These are phyloP conservation scores for Leishmania lainsoni DNA, from an alignment of 208 protist genomes.

Conservation along the genomic window DNA sequence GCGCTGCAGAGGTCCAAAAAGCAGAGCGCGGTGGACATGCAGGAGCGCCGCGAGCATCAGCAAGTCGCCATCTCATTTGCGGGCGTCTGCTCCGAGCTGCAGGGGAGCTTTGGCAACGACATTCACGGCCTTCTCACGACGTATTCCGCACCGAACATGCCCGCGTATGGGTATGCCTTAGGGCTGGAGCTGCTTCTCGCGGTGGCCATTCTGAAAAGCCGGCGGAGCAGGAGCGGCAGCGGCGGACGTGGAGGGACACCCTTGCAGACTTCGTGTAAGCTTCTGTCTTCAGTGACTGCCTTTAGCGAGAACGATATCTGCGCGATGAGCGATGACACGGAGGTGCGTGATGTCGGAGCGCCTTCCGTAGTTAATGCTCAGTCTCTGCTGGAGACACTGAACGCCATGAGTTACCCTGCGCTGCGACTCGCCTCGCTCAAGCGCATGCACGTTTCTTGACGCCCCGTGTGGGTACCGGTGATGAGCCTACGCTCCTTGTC, in stretches of 20 bases:
- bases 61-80: conserved; percentile 29
- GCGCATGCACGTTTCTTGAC: conserved; percentile 23
- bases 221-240: conserved; percentile 1
- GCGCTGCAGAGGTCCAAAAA: conserved; percentile 4
- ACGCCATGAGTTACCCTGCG: conserved; percentile 17
- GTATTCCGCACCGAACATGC: conserved; percentile 1
- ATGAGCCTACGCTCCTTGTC: too few relatives aligned
- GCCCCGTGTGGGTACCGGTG: background rate
- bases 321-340: background rate
- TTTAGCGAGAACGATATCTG: conserved; percentile 12
- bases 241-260: background rate
- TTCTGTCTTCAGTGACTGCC: background rate
- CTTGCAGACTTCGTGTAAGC: background rate
- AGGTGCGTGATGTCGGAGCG: background rate
- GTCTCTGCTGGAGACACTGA: conserved; percentile 19
- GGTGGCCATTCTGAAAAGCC: conserved; percentile 25
- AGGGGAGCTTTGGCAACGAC: conserved; percentile 39
- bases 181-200: conserved; percentile 37
- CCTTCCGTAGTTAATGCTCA: background rate
- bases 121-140: conserved; percentile 9
- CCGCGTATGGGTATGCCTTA: conserved; percentile 30
- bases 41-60: conserved; percentile 23
- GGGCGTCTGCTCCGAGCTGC: conserved; percentile 36
- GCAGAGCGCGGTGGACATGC: background rate
- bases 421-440: conserved; percentile 22